Evolutionary conservation across 139 green algal genomes (phyloP).

Genomic region (Pycnococcus provasolii): DNA sequence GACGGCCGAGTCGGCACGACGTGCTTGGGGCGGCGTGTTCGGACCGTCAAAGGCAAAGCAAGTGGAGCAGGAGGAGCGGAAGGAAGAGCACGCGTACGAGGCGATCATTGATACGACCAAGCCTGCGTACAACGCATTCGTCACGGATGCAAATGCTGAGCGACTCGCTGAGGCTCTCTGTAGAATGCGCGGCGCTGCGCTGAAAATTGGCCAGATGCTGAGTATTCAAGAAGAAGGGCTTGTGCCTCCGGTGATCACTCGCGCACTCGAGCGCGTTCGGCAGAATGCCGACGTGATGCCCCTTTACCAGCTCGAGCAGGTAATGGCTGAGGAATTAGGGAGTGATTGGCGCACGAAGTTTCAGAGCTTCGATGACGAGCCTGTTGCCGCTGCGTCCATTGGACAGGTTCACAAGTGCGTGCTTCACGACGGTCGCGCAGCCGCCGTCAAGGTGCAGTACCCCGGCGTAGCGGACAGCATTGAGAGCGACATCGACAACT

Average conservation of each 20-base stretch:
- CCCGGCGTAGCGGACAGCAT: constrained; percentile 81
- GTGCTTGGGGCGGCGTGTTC: constrained; percentile 1
- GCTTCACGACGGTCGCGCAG: constrained; percentile 54
- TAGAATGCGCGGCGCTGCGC: constrained; percentile 57
- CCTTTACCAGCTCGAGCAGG: constrained; percentile 63
- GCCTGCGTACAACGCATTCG: constrained; percentile 24
- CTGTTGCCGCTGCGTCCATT: constrained; percentile 80
- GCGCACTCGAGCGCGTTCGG: constrained; percentile 69
- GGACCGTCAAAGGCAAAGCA: neutral
- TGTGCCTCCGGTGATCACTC: constrained; percentile 56
- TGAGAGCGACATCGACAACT: constrained; percentile 85
- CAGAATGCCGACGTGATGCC: constrained; percentile 84
- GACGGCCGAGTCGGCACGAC: constrained; percentile 36
- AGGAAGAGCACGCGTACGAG: neutral
- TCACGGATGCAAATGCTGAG: constrained; percentile 79
- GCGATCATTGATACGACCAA: neutral
- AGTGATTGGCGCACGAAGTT: constrained; percentile 42
- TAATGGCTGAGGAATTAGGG: constrained; percentile 30
- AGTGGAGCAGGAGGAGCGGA: too few relatives aligned
- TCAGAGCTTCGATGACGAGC: constrained; percentile 59
- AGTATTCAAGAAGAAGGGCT: constrained; percentile 88
- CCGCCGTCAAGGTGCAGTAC: constrained; percentile 88
- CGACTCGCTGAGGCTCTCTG: constrained; percentile 67
- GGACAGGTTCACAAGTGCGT: constrained; percentile 64
- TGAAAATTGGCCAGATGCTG: constrained; percentile 96